A percentile compares a stretch with the other conserved stretches of the same genome.
Conservation (phyloP, 306 rosid species). For the Medicago truncatula region DNA sequence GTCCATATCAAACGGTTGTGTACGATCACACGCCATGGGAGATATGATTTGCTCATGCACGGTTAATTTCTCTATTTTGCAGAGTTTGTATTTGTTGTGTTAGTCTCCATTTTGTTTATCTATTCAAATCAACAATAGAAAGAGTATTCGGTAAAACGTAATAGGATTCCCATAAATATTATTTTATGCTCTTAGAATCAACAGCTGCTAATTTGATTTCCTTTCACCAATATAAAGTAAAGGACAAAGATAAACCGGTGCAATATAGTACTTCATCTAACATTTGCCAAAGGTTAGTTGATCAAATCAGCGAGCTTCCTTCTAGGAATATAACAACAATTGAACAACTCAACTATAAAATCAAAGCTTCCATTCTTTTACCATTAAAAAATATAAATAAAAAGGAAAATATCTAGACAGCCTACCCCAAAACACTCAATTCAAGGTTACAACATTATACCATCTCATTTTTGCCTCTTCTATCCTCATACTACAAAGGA, state of each 20-base stretch:
- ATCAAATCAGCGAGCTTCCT: neutral
- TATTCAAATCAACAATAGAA: too few species aligned
- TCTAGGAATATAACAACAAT: neutral
- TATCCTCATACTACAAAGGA: slow-evolving; percentile 11
- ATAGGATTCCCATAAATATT: neutral
- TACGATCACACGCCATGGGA: too few species aligned
- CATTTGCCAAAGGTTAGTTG: neutral
- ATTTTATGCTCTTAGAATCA: neutral
- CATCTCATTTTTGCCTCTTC: slow-evolving; percentile 30
- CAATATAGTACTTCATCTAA: neutral
- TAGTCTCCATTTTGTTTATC: too few species aligned
- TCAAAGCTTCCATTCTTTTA: neutral
- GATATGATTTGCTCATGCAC: too few species aligned
- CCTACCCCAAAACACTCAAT: slow-evolving; percentile 12
- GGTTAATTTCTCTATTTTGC: too few species aligned
- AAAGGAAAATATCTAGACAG: neutral
- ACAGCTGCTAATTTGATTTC: neutral
- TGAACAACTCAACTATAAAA: slow-evolving; percentile 4
- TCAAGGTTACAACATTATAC: slow-evolving; percentile 31
- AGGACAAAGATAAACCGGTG: neutral
- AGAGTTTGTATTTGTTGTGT: too few species aligned
- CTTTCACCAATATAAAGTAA: neutral
- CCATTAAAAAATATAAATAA: neutral
- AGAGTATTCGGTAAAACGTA: too few species aligned
- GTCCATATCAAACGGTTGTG: too few species aligned